Base-by-base conservation (phyloP, 1,139 yeast species). In the Oligophagozyma castellii region DNA sequence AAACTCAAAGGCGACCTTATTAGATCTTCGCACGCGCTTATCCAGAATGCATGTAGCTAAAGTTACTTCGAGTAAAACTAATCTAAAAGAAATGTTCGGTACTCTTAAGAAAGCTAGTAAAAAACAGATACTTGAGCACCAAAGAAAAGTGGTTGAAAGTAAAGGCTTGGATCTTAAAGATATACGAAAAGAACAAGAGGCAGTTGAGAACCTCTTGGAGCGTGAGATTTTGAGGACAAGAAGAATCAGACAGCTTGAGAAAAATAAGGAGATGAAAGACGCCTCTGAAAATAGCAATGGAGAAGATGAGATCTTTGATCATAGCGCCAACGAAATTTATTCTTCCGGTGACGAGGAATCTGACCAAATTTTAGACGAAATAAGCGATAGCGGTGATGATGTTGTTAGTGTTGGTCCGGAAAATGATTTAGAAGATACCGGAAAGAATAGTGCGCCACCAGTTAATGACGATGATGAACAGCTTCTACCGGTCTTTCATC, bases 161-260 rank as follows among this genome's bases (percentile, higher is more conserved):
- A 45, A 39, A 23, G 56, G 52, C 11, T 28, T 40, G 4, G 40
- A 39, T 1, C 27, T 43, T 5, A 51, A 48, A 21, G 53, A 53
- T 16, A 37, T 52, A 14, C 52, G 45, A 26, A 42, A 43, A 19
- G 52, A 53, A 26, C 43, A 42, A 29, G 51, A 48, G 19, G 48
- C 56, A 21, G 60, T 63, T 3, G 71, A 63, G 35, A 52, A 57
- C n/a, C 56, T 76, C 26, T 58, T 76, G 38, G 83, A 76, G 39
- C 63, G 69, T 34, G 86, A 77, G 44, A 63, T 71, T 42, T 67
- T 66, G 37, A 58, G 74, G 37, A 68, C 59, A 19, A 55, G 70
- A 42, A 61, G 58, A 29, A 60, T 67, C 19, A 59, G 74, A 33
- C 66, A 62, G 40, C 63, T 61, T 32, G 80, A 70, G 61, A 65